phyloP scores from a whole-genome alignment of 2,329 filamentous ascomycete species.

The Elsinoe fawcettii region DNA sequence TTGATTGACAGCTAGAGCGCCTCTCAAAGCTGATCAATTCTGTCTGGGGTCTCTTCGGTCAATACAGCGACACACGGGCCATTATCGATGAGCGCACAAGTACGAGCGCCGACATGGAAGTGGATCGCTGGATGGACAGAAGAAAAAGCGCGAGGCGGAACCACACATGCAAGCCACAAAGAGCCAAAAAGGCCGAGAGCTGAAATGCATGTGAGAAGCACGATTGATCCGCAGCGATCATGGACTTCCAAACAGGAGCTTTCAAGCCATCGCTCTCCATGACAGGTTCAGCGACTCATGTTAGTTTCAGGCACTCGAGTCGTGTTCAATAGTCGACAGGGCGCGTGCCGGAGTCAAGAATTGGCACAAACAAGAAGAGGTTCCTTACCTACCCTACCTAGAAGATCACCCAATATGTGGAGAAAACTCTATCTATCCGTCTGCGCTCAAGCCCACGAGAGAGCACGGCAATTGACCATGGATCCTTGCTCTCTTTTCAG shows the following conservation, averaged over 20 bases:
- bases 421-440: constrained; percentile 6
- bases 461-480: background rate
- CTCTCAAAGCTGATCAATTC: background rate
- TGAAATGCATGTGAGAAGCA: background rate
- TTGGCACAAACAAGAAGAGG: background rate
- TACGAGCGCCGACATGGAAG: background rate
- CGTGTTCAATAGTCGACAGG: background rate
- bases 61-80: constrained; percentile 1
- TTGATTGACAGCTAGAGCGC: background rate
- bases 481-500: background rate
- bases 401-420: background rate
- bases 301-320: background rate
- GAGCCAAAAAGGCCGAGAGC: background rate
- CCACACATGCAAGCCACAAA: constrained; percentile 5
- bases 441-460: background rate
- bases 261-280: background rate
- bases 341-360: constrained; percentile 1
- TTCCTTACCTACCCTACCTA: background rate
- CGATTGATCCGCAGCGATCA: background rate
- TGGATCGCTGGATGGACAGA: background rate
- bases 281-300: background rate
- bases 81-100: background rate
- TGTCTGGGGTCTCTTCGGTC: constrained; percentile 8
- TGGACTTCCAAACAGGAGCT: background rate
- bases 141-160: background rate